Conservation (phyloP, 2,329 filamentous ascomycete genomes). For the Neonectria coccinea region DNA sequence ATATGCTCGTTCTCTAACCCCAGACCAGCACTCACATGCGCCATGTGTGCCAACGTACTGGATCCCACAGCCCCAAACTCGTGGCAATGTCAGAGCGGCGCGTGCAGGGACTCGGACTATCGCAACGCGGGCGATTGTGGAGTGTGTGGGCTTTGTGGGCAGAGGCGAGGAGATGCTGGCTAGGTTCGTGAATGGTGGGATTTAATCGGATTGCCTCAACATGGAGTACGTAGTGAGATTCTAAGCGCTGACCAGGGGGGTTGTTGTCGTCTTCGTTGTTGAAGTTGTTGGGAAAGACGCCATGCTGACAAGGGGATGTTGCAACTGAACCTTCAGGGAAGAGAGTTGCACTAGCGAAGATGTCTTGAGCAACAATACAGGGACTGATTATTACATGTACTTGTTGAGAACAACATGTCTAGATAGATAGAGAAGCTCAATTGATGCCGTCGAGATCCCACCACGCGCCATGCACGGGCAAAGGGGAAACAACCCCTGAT, state of each 20-base stretch:
- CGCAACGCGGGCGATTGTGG: slow-evolving; percentile 77
- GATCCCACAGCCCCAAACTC: slow-evolving; percentile 62
- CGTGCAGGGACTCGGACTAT: slow-evolving; percentile 70
- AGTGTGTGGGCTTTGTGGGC: slow-evolving; percentile 76
- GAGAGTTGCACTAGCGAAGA: not conserved
- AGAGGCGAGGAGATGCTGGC: slow-evolving; percentile 45
- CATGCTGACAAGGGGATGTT: not conserved
- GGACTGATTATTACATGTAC: not conserved
- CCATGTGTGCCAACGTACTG: slow-evolving; percentile 78
- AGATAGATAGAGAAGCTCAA: not conserved
- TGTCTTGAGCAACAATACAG: not conserved
- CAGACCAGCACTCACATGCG: slow-evolving; percentile 67
- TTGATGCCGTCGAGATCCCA: not conserved
- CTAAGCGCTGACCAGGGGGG: not conserved
- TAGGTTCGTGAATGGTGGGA: slow-evolving; percentile 19
- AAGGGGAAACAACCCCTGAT: slow-evolving; percentile 5
- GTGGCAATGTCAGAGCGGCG: slow-evolving; percentile 72
- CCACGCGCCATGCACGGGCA: slow-evolving; percentile 5
- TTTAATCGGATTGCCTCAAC: not conserved
- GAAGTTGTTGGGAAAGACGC: slow-evolving; percentile 1
- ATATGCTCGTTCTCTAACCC: slow-evolving; percentile 78
- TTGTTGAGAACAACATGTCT: not conserved
- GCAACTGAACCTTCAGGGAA: no score
- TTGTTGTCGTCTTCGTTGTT: not conserved
- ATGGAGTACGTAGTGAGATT: not conserved